Percentiles rank a stretch among this genome's conserved stretches.
These are phyloP conservation scores for Leccinum solheimii DNA, from an alignment of 1,284 basidiomycete species.

Conservation along the genomic window DNA sequence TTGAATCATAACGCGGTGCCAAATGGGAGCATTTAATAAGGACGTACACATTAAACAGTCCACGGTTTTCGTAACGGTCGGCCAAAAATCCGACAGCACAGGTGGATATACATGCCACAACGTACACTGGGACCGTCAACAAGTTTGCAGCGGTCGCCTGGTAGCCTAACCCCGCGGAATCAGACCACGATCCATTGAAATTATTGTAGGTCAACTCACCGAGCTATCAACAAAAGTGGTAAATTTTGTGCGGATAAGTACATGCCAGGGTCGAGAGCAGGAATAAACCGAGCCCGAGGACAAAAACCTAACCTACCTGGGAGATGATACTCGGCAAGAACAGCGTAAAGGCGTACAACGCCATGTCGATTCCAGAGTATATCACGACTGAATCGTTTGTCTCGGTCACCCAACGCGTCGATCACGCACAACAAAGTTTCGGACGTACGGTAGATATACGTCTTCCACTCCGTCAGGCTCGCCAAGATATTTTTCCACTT, in stretches of 20 bases:
- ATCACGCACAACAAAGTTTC: neutral
- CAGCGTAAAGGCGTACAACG: slow-evolving; percentile 70
- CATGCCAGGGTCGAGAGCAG: neutral
- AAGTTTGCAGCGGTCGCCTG: slow-evolving; percentile 71
- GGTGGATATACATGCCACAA: slow-evolving; percentile 63
- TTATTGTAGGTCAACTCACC: slow-evolving; percentile 40
- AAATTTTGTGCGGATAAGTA: neutral
- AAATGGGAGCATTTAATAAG: neutral
- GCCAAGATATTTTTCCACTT: slow-evolving; percentile 60
- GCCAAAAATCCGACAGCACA: slow-evolving; percentile 63
- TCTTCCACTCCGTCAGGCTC: slow-evolving; percentile 72
- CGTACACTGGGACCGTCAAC: slow-evolving; percentile 68
- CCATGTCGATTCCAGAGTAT: slow-evolving; percentile 59
- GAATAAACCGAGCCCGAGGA: neutral
- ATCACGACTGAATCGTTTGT: slow-evolving; percentile 45
- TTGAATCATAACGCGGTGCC: neutral
- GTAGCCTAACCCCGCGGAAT: slow-evolving; percentile 47
- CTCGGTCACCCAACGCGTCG: neutral
- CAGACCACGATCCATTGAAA: neutral
- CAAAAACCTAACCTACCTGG: slow-evolving; percentile 41
- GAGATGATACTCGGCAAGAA: slow-evolving; percentile 75
- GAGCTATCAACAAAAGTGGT: slow-evolving; percentile 34
- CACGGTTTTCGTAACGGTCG: slow-evolving; percentile 59
- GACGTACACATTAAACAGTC: slow-evolving; percentile 62
- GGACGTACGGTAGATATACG: slow-evolving; percentile 61